Base-by-base conservation (phyloP, 495 filamentous ascomycete species). In the Xylaria scruposa region DNA sequence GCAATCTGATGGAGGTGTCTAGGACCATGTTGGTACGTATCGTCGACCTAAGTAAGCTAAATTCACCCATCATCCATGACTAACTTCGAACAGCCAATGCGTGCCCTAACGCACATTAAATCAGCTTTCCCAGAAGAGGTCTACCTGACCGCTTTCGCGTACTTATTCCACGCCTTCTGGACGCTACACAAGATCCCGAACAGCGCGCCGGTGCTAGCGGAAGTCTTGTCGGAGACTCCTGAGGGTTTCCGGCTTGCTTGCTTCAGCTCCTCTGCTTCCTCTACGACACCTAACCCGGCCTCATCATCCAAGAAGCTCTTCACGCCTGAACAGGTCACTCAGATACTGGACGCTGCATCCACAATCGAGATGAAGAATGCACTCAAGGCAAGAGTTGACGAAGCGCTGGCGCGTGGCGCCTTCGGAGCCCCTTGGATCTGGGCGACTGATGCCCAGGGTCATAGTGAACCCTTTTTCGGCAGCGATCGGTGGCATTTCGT, bases 351-450 rank as follows among this genome's bases (percentile, higher is more conserved):
- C 1, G 86, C 82, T 0, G 86, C 87, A 0, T 78, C 68, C 9
- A 79, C 74, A 29, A 78, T 83, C 0, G 81, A 90, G 74, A 85
- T 86, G 71, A 95, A 95, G 81, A 80, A 88, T 36, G 79, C 77
- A 36, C 77, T 94, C 62, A 85, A 83, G 62, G 82, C 78, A 3
- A 86, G 87, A 40, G 94, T 92, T 40, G 79, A 87, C 70, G 83
- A 85, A 72, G 89, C 85, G 7, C 73, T 93, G 13, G 85, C 90
- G 51, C 79, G 76, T 21, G 92, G 92, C 0, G 91, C 91, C 1
- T 94, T 91, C 79, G 92, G 92, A 0, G 88, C 89, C 65, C 92
- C 92, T 0, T 95, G 92, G 91, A 83, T 93, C 70, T 91, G 88
- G 86, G 92, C 90, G n/a, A 82, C 78, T n/a, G 88, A 93, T 75